Evolutionary conservation across 768 basidiomycete species (phyloP).

Genomic region (Xerocomus potaroensis): DNA sequence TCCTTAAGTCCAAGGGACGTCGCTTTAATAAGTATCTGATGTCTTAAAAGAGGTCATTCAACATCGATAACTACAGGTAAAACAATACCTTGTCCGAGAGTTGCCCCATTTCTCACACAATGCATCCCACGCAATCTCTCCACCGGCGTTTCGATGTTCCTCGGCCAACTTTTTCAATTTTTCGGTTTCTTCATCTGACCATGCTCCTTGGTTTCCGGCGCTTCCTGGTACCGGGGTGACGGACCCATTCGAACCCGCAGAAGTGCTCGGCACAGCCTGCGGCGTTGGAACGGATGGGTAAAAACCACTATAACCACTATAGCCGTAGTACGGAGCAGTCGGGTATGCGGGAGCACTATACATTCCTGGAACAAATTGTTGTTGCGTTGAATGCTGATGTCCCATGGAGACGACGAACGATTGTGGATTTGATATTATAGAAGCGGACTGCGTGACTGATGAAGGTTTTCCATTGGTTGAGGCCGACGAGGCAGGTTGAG

Average conservation of each 20-base stretch:
- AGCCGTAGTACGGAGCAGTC: constrained; percentile 60
- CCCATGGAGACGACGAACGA: constrained; percentile 71
- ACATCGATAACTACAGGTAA: neutral
- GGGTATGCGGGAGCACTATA: constrained; percentile 44
- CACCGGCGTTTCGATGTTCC: constrained; percentile 47
- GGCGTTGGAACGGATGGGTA: constrained; percentile 25
- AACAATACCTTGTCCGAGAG: constrained; percentile 61
- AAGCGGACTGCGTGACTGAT: constrained; percentile 32
- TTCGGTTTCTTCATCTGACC: constrained; percentile 77
- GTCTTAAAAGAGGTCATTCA: constrained; percentile 40
- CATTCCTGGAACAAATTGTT: constrained; percentile 39
- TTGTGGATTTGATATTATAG: constrained; percentile 65
- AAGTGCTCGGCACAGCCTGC: constrained; percentile 23
- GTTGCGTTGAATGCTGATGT: constrained; percentile 44
- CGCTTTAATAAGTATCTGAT: constrained; percentile 81
- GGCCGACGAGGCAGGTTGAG: constrained; percentile 35
- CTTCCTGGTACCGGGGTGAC: constrained; percentile 18
- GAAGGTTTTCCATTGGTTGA: constrained; percentile 33
- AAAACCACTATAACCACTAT: constrained; percentile 36
- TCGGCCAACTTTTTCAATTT: constrained; percentile 65
- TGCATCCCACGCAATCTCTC: constrained; percentile 74
- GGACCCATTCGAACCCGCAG: constrained; percentile 25
- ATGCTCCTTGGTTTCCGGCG: constrained; percentile 61
- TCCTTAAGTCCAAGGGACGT: constrained; percentile 76
- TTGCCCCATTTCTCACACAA: constrained; percentile 71